These are phyloP conservation scores for Decorospora gaudefroyi DNA, from an alignment of 2,329 filamentous ascomycete species.

Conservation along the genomic window DNA sequence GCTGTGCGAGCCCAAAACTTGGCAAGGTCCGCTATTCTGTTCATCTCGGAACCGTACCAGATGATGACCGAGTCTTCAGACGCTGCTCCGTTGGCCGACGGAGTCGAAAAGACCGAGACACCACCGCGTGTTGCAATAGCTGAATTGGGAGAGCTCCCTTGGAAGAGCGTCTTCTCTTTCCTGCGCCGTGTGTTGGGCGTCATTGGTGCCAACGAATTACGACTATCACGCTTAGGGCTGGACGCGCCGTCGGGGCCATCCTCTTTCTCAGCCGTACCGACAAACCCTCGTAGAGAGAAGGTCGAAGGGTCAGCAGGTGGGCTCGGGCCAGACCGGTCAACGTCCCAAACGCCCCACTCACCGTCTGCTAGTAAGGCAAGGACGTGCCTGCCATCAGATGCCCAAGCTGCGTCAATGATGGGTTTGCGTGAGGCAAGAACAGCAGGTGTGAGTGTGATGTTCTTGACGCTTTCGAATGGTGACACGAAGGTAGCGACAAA, in stretches of 20 bases:
- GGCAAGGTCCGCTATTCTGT: slow-evolving; percentile 52
- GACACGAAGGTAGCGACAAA: slow-evolving; percentile 44
- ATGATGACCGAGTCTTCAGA: slow-evolving; percentile 53
- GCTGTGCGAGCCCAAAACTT: slow-evolving; percentile 53
- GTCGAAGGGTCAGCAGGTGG: slow-evolving; percentile 35
- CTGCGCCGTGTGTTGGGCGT: slow-evolving; percentile 57
- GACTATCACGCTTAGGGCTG: slow-evolving; percentile 43
- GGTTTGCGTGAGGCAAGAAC: slow-evolving; percentile 51
- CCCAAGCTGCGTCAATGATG: slow-evolving; percentile 56
- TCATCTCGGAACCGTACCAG: slow-evolving; percentile 53
- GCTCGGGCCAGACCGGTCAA: slow-evolving; percentile 45
- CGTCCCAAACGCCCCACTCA: slow-evolving; percentile 60
- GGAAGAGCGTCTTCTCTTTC: slow-evolving; percentile 53
- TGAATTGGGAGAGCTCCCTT: slow-evolving; percentile 43
- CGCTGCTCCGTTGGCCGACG: slow-evolving; percentile 36
- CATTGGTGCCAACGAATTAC: slow-evolving; percentile 53
- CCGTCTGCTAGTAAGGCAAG: slow-evolving; percentile 56
- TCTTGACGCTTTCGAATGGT: slow-evolving; percentile 40
- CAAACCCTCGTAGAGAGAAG: slow-evolving; percentile 47
- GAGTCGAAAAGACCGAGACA: slow-evolving; percentile 47
- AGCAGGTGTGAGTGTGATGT: slow-evolving; percentile 27
- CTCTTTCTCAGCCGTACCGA: slow-evolving; percentile 37
- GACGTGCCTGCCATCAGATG: slow-evolving; percentile 52
- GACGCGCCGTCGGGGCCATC: slow-evolving; percentile 23
- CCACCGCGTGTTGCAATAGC: slow-evolving; percentile 49